Evolutionary conservation across 129 eudicot species (phyloP).

Genomic region (Tanacetum coccineum): DNA sequence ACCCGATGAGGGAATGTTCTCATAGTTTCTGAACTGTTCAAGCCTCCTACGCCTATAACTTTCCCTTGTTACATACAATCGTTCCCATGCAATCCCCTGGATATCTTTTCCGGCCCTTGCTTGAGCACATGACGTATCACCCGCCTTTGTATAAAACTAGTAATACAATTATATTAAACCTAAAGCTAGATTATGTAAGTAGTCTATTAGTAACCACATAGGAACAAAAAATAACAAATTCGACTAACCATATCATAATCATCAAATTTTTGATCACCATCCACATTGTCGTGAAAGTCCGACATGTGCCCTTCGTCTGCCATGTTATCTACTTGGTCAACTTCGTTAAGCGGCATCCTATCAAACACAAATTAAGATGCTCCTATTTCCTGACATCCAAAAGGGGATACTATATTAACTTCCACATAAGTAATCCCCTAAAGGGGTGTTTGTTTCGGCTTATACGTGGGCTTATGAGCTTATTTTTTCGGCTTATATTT

Average conservation of each 20-base stretch:
- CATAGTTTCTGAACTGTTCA: slow-evolving; percentile 56
- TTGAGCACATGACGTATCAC: slow-evolving; percentile 27
- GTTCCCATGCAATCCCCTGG: slow-evolving; percentile 70
- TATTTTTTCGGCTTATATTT: too few relatives aligned
- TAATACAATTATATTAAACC: too few relatives aligned
- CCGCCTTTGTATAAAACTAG: not conserved
- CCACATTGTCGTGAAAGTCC: slow-evolving; percentile 29
- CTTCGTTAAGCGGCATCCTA: slow-evolving; percentile 23
- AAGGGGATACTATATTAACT: too few relatives aligned
- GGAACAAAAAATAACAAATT: not conserved
- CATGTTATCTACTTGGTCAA: slow-evolving; percentile 29
- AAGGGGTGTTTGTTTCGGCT: too few relatives aligned
- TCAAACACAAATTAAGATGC: too few relatives aligned
- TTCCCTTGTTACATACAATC: slow-evolving; percentile 52
- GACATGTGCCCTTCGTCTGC: slow-evolving; percentile 33
- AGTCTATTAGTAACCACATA: not conserved
- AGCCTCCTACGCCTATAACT: slow-evolving; percentile 52
- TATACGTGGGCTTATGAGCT: too few relatives aligned
- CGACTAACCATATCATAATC: slow-evolving; percentile 48
- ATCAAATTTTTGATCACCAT: slow-evolving; percentile 32
- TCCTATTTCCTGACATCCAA: too few relatives aligned
- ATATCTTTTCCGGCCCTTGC: slow-evolving; percentile 68
- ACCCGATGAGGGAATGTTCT: slow-evolving; percentile 47
- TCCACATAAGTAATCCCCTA: too few relatives aligned
- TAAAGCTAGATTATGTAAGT: too few relatives aligned